phyloP scores from a whole-genome alignment of 208 protist species.

The Acanthamoeba polyphaga region DNA sequence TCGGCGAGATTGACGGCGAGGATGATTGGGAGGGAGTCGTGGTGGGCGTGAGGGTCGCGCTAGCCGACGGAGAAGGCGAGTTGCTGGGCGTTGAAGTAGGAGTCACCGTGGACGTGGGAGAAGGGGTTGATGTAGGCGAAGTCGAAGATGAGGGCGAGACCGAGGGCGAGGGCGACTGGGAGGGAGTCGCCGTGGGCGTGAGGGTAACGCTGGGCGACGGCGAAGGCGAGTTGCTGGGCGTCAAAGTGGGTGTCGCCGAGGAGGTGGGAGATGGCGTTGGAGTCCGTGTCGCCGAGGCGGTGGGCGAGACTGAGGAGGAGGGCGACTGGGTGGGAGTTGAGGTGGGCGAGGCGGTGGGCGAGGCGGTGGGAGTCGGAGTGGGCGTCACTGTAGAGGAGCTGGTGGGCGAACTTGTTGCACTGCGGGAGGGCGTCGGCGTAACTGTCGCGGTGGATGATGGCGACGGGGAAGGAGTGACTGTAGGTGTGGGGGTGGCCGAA shows the following conservation, averaged over 20 bases:
- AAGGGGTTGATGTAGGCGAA: not conserved
- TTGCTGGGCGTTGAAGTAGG: not conserved
- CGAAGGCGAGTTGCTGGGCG: not conserved
- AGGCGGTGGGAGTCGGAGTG: no score
- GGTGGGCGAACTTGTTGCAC: no score
- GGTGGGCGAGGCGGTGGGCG: no score
- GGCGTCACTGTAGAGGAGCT: no score
- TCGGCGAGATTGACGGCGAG: not conserved
- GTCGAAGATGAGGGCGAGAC: not conserved
- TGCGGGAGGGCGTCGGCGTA: not conserved
- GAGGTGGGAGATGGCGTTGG: not conserved
- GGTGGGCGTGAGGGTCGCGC: not conserved
- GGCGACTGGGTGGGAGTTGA: not conserved
- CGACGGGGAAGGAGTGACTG: not conserved
- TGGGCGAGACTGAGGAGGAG: not conserved
- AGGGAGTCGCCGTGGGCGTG: not conserved
- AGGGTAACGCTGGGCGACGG: not conserved
- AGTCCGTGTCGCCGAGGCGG: not conserved
- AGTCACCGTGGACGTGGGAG: not conserved
- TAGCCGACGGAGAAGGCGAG: not conserved
- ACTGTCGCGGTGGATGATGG: not conserved
- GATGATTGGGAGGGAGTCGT: not conserved
- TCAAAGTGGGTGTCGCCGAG: not conserved
- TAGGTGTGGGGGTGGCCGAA: not conserved
- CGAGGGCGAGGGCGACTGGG: not conserved